Conservation (phyloP, 2,329 filamentous ascomycete genomes). For the Monilinia laxa region DNA sequence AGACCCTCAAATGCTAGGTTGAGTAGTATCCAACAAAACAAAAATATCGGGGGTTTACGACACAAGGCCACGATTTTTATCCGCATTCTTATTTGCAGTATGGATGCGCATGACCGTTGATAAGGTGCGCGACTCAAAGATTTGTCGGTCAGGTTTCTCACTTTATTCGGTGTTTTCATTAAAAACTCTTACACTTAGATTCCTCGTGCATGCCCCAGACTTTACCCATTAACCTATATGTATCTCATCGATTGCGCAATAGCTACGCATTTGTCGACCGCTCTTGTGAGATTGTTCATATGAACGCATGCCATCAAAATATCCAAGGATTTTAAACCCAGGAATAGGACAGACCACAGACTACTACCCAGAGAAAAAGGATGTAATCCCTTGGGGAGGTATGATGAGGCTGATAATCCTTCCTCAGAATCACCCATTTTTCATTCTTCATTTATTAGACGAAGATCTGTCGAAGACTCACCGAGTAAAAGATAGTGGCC, state of each 20-base stretch:
- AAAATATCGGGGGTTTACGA: too few relatives aligned
- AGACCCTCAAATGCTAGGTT: neutral
- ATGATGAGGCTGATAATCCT: neutral
- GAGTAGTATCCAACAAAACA: neutral
- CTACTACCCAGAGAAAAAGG: neutral
- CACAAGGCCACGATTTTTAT: neutral
- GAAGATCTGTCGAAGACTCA: neutral
- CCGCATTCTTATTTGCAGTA: neutral
- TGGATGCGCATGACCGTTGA: neutral
- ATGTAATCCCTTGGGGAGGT: neutral
- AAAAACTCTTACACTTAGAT: neutral
- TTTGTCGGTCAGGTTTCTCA: neutral
- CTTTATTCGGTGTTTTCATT: neutral
- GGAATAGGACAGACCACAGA: neutral
- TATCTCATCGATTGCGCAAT: neutral
- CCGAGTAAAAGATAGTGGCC: neutral
- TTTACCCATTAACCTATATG: neutral
- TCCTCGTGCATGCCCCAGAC: neutral
- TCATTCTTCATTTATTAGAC: neutral
- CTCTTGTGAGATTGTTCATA: neutral
- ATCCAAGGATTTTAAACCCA: neutral
- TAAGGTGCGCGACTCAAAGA: neutral
- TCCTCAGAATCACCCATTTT: neutral
- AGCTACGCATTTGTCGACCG: neutral
- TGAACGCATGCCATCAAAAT: neutral